Evolutionary conservation across 768 basidiomycete genomes (phyloP).

Genomic region (Tulasnella sp.): DNA sequence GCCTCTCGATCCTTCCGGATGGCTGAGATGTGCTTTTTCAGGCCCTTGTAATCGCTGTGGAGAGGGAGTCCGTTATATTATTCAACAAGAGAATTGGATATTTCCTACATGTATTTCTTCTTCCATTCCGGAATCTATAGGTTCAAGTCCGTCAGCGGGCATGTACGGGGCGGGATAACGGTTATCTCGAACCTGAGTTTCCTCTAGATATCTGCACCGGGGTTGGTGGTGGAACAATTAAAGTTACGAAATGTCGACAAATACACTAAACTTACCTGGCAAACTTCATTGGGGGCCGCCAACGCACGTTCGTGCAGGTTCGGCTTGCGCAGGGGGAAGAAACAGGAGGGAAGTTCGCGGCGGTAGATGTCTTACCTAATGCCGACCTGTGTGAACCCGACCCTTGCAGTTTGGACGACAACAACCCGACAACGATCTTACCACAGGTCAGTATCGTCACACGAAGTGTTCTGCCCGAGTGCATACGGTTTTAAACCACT

Average conservation of each 20-base stretch:
- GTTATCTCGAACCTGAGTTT: slow-evolving; percentile 51
- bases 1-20: slow-evolving; percentile 43
- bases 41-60: slow-evolving; percentile 63
- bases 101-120: slow-evolving; percentile 57
- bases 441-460: background rate
- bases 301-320: background rate
- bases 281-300: slow-evolving; percentile 23
- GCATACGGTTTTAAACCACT: background rate
- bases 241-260: slow-evolving; percentile 35
- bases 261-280: slow-evolving; percentile 61
- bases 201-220: slow-evolving; percentile 55
- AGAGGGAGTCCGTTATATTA: background rate
- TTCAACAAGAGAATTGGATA: background rate
- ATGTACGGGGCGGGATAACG: background rate
- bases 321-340: background rate
- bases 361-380: background rate
- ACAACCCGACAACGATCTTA: slow-evolving; percentile 4
- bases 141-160: background rate
- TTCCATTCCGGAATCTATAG: slow-evolving; percentile 70
- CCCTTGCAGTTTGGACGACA: slow-evolving; percentile 6
- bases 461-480: background rate
- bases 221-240: background rate
- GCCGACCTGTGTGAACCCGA: background rate
- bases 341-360: background rate
- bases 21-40: slow-evolving; percentile 61